These are phyloP conservation scores for Hanseniaspora jakobsenii DNA, from an alignment of 805 yeast genomes.

Conservation along the genomic window DNA sequence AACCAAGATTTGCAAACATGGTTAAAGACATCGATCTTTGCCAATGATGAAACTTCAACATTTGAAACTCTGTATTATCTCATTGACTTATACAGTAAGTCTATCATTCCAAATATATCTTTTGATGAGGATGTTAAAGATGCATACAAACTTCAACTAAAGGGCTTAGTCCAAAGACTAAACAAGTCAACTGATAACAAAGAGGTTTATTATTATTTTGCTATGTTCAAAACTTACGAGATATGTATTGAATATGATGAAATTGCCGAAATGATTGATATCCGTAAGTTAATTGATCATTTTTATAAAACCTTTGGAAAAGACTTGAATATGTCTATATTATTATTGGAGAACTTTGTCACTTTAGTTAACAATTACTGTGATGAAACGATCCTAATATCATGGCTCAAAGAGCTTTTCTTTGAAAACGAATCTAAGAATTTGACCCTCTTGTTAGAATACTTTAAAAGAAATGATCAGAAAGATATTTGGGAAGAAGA, in stretches of 20 bases:
- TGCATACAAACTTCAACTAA: too few species aligned
- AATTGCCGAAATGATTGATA: background rate
- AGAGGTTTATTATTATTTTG: background rate
- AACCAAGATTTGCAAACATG: constrained; percentile 7
- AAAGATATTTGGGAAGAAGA: constrained; percentile 12
- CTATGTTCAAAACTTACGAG: constrained; percentile 7
- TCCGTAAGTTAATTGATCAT: background rate
- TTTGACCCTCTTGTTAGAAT: background rate
- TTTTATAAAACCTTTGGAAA: background rate
- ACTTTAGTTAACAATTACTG: constrained; percentile 10
- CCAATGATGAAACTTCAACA: too few species aligned
- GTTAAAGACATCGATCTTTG: constrained; percentile 6
- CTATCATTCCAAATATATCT: constrained; percentile 12
- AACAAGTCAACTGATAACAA: background rate
- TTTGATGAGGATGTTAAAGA: constrained; percentile 5
- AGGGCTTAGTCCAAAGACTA: background rate
- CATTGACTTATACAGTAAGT: constrained; percentile 6
- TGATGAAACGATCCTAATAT: background rate
- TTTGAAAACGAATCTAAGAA: background rate
- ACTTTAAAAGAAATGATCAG: background rate
- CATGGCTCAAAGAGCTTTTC: background rate
- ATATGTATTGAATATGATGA: constrained; percentile 8
- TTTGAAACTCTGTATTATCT: constrained; percentile 5
- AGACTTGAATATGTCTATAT: background rate
- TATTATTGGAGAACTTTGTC: background rate